Percentiles rank a stretch among this genome's conserved stretches.
These are phyloP conservation scores for Epichloe glyceriae DNA, from an alignment of 2,329 filamentous ascomycete genomes.

Conservation along the genomic window DNA sequence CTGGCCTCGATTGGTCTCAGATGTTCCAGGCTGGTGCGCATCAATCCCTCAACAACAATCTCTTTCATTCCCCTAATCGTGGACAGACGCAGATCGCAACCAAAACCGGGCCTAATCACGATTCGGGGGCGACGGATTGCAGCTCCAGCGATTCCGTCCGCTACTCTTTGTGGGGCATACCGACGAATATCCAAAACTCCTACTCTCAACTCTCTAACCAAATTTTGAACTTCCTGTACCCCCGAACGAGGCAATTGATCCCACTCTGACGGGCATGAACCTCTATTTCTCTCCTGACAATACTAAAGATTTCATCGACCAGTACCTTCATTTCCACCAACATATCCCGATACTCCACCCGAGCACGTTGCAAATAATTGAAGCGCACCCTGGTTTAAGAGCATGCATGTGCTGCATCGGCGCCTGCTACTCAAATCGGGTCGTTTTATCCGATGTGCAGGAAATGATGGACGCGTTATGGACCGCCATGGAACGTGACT, in stretches of 20 bases:
- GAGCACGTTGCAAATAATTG: conserved; percentile 54
- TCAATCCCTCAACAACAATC: conserved; percentile 49
- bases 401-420: conserved; percentile 61
- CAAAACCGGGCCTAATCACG: conserved; percentile 51
- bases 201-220: conserved; percentile 42
- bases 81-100: conserved; percentile 56
- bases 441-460: conserved; percentile 47
- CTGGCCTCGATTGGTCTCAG: conserved; percentile 60
- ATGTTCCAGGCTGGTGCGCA: conserved; percentile 66
- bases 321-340: conserved; percentile 59
- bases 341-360: conserved; percentile 64
- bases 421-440: conserved; percentile 57
- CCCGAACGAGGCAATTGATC: conserved; percentile 32
- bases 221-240: conserved; percentile 43
- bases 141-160: conserved; percentile 31
- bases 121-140: conserved; percentile 35
- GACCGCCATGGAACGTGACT: conserved; percentile 42
- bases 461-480: conserved; percentile 54
- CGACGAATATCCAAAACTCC: conserved; percentile 34
- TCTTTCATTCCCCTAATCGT: conserved; percentile 42
- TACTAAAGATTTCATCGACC: conserved; percentile 56
- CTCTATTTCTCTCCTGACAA: conserved; percentile 54
- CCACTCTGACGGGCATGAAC: conserved; percentile 42
- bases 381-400: conserved; percentile 53
- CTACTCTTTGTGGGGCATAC: conserved; percentile 37